Conservation (phyloP, 1,284 basidiomycete species). For the Erythrobasidium hasegawianum region DNA sequence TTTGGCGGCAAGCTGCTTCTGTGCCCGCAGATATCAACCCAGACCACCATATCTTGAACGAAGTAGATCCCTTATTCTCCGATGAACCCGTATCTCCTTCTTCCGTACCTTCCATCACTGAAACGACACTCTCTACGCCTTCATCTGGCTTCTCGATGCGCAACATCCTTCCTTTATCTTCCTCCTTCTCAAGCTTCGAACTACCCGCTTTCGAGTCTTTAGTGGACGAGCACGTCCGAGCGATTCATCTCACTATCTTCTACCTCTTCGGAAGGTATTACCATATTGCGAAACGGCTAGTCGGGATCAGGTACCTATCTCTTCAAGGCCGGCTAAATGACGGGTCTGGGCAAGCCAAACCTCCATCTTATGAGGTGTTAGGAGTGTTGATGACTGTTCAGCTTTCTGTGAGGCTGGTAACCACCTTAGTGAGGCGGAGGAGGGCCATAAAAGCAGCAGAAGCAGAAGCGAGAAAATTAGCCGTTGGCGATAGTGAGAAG, state of each 20-base stretch:
- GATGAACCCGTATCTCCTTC: conserved; percentile 15
- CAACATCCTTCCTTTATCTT: conserved; percentile 14
- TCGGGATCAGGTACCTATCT: conserved; percentile 47
- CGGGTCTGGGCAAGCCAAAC: conserved; percentile 34
- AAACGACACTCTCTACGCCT: conserved; percentile 1
- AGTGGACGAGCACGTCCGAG: conserved; percentile 46
- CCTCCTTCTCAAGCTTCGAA: conserved; percentile 26
- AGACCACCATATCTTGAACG: conserved; percentile 13
- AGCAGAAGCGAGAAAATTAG: conserved; percentile 10
- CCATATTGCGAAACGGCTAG: conserved; percentile 47
- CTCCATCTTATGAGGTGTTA: conserved; percentile 49
- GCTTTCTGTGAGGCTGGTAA: conserved; percentile 44
- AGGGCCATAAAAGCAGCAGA: conserved; percentile 25
- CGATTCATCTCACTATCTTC: conserved; percentile 50
- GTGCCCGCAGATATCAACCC: neutral
- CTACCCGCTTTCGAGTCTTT: conserved; percentile 47
- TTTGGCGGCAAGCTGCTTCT: conserved; percentile 9
- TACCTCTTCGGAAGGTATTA: conserved; percentile 51
- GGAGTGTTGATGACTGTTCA: conserved; percentile 49
- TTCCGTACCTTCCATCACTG: conserved; percentile 4
- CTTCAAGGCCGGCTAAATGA: conserved; percentile 29
- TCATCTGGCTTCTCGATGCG: neutral
- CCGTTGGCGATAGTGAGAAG: conserved; percentile 33
- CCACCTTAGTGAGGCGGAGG: conserved; percentile 36
- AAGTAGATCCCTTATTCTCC: conserved; percentile 21